A percentile compares a stretch with the other conserved stretches of the same genome.
phyloP scores from a whole-genome alignment of 1,284 basidiomycete genomes.

The Calocybe gambosa region DNA sequence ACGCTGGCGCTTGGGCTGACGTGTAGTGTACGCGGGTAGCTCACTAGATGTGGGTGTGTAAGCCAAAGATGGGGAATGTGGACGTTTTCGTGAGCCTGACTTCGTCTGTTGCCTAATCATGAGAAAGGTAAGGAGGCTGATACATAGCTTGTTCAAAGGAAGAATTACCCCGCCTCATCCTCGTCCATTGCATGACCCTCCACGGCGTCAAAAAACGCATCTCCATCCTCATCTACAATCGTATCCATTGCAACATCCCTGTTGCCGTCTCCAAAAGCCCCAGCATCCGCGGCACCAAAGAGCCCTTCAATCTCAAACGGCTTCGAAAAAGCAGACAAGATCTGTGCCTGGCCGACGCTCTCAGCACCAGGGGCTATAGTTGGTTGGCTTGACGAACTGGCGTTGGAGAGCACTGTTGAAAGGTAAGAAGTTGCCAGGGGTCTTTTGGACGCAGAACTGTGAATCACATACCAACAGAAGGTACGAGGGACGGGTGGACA shows the following conservation, averaged over 20 bases:
- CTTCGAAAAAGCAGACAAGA: slow-evolving; percentile 57
- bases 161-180: slow-evolving; percentile 43
- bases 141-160: not conserved
- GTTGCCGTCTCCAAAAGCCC: slow-evolving; percentile 49
- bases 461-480: slow-evolving; percentile 37
- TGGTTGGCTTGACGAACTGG: slow-evolving; percentile 20
- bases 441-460: not conserved
- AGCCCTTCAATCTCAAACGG: slow-evolving; percentile 73
- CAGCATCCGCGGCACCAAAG: slow-evolving; percentile 70
- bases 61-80: slow-evolving; percentile 28
- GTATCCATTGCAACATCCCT: slow-evolving; percentile 30
- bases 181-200: slow-evolving; percentile 40
- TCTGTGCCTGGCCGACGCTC: slow-evolving; percentile 67
- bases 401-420: slow-evolving; percentile 10
- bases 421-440: not conserved
- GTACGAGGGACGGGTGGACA: slow-evolving; percentile 71
- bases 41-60: slow-evolving; percentile 13
- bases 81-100: slow-evolving; percentile 37
- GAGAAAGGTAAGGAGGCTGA: not conserved
- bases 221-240: slow-evolving; percentile 35
- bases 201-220: slow-evolving; percentile 28
- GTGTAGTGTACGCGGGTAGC: slow-evolving; percentile 22
- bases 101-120: slow-evolving; percentile 28
- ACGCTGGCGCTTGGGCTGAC: slow-evolving; percentile 56
- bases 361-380: slow-evolving; percentile 64